Percentiles rank a stretch among this genome's conserved stretches.
Conservation (phyloP, 371 early-diverging fungal species). For the Mortierella sp. region DNA sequence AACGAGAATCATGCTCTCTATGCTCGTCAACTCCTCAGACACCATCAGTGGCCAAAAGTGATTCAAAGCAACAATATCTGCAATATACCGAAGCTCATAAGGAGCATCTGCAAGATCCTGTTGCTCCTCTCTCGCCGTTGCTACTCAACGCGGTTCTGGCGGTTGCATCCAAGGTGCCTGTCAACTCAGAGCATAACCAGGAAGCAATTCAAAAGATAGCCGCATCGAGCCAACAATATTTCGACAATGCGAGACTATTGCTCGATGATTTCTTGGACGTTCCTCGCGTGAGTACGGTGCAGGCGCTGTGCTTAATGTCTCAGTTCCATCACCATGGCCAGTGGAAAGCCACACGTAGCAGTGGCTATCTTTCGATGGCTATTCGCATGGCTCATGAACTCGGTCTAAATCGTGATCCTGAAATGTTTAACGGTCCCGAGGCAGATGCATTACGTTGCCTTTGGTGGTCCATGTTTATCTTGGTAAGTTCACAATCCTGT, state of each 20-base stretch:
- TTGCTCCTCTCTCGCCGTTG: slow-evolving; percentile 61
- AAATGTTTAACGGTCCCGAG: slow-evolving; percentile 39
- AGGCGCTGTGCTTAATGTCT: slow-evolving; percentile 76
- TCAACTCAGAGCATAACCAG: slow-evolving; percentile 12
- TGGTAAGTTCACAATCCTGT: slow-evolving; percentile 29
- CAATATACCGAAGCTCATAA: slow-evolving; percentile 37
- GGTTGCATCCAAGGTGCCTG: slow-evolving; percentile 60
- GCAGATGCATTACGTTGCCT: slow-evolving; percentile 49
- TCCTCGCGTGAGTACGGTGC: slow-evolving; percentile 76
- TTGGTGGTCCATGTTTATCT: slow-evolving; percentile 57
- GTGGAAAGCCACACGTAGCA: slow-evolving; percentile 69
- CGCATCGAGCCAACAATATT: slow-evolving; percentile 50
- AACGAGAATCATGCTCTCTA: slow-evolving; percentile 29
- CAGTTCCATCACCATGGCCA: slow-evolving; percentile 76
- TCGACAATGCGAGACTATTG: slow-evolving; percentile 66
- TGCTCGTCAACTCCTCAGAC: slow-evolving; percentile 20
- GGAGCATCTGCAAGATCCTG: slow-evolving; percentile 35
- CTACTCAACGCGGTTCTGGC: slow-evolving; percentile 79
- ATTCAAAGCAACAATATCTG: slow-evolving; percentile 16
- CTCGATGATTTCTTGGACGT: slow-evolving; percentile 78
- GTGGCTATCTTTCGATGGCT: slow-evolving; percentile 80
- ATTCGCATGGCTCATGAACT: slow-evolving; percentile 83
- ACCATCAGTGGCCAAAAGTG: slow-evolving; percentile 1
- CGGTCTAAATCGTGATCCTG: slow-evolving; percentile 66
- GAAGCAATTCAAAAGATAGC: slow-evolving; percentile 15